Base-by-base conservation (phyloP, 805 yeast genomes). In the Lipomyces kockii region DNA sequence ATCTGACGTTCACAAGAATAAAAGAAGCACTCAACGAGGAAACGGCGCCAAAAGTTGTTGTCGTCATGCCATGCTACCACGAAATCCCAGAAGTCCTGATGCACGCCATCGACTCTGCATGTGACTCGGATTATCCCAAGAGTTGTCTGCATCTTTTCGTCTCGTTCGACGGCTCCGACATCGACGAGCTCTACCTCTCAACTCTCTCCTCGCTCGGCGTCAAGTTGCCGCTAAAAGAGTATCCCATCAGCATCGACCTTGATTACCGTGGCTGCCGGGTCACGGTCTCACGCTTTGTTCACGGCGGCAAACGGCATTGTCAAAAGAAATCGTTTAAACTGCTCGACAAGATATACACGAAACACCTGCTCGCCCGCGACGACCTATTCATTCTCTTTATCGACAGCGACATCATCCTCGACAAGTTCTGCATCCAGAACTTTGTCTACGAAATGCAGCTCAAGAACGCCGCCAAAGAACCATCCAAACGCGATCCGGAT, bases 301-400 rank as follows among this genome's bases (percentile, higher is more conserved):
- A 68, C 37, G 71, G 71, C 20, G 71, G 71, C 37, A 68, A 68
- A 51, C 61, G 71, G 3, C 71, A 65, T 54, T 68, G 71, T 43
- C 71, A 68, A 52, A 68, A 68, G 53, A 66, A 65, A 27, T 52
- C 69, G 3, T 68, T 43, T 62, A 52, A 65, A 27, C 57, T 68
- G 8, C 60, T 68, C 43, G 71, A 68, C 49, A 58, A 60, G 39
- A 58, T 68, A 54, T 68, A 68, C 55, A 8, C 56, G 11, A 12
- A 54, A 9, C 65, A 68, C 52, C 57, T 58, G 4, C 56, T 20
- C 35, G 5, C 27, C 20, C 63, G 55, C 37, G 71, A 68, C 61
- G 69, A 68, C 52, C 57, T 68, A 7, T 68, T 68, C 32, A 65
- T 68, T 34, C 60, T 68, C 20, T 68, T 68, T 46, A 68, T 68